Conservation (phyloP, 2,329 filamentous ascomycete species). For the Blumeria graminis region DNA sequence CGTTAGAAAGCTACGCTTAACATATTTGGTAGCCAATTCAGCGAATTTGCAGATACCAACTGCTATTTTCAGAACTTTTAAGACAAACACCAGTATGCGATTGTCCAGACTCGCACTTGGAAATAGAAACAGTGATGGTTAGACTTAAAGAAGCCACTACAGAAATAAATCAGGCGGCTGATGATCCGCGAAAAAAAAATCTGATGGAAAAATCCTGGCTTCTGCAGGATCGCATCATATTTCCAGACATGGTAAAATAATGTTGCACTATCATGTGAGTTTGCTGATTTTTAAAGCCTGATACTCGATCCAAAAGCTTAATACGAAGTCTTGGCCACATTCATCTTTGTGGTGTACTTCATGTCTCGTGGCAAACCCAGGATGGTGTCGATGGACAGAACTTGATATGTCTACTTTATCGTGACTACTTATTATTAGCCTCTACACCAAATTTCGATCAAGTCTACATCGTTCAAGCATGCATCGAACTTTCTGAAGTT, state of each 20-base stretch:
- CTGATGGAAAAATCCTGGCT: constrained; percentile 63
- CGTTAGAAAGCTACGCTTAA: background rate
- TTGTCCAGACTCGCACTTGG: constrained; percentile 60
- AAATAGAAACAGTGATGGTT: constrained; percentile 49
- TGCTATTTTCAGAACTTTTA: constrained; percentile 64
- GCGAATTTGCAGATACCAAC: constrained; percentile 69
- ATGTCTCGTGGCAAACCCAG: constrained; percentile 58
- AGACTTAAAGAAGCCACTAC: constrained; percentile 50
- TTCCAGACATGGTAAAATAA: constrained; percentile 40
- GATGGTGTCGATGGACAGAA: constrained; percentile 51
- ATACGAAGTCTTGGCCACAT: constrained; percentile 64
- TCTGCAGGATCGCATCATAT: constrained; percentile 57
- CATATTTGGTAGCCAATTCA: constrained; percentile 49
- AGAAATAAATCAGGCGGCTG: constrained; percentile 66
- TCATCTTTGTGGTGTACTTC: constrained; percentile 56
- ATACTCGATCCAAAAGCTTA: constrained; percentile 32
- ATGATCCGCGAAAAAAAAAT: constrained; percentile 43
- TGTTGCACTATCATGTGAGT: background rate
- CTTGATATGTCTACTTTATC: constrained; percentile 68
- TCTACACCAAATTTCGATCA: constrained; percentile 37
- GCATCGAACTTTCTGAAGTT: constrained; percentile 40
- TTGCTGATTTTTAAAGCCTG: constrained; percentile 14
- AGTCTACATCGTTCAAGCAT: constrained; percentile 50
- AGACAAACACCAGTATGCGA: constrained; percentile 66
- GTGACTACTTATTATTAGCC: constrained; percentile 54